Evolutionary conservation across 495 filamentous ascomycete genomes (phyloP).

Genomic region (Hypomontagnella submonticulosa): DNA sequence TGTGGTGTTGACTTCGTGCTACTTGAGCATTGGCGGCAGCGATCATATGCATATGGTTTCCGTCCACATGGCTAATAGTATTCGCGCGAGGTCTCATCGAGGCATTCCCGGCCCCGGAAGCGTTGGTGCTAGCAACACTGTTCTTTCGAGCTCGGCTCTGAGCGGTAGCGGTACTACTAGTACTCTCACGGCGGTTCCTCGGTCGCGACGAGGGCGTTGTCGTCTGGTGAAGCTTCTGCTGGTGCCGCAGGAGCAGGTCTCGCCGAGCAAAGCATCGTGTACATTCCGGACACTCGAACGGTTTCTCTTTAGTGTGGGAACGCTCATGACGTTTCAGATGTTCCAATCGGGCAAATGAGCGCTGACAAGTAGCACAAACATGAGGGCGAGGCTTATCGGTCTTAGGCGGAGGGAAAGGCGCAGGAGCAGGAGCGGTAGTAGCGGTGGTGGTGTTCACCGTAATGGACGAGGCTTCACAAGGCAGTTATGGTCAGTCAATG

Average conservation of each 20-base stretch:
- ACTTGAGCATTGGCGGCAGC: constrained; percentile 64
- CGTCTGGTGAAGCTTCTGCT: constrained; percentile 99
- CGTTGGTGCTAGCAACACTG: constrained; percentile 75
- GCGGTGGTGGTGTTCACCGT: constrained; percentile 62
- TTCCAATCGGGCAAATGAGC: constrained; percentile 94
- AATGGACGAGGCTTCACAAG: constrained; percentile 58
- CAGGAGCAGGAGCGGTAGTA: constrained; percentile 45
- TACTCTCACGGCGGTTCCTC: constrained; percentile 85
- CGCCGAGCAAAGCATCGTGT: constrained; percentile 93
- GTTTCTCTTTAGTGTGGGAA: constrained; percentile 99
- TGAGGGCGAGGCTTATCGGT: constrained; percentile 98
- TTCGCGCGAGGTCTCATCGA: constrained; percentile 91
- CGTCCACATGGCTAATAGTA: constrained; percentile 95
- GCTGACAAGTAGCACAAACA: constrained; percentile 89
- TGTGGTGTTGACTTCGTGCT: constrained; percentile 63
- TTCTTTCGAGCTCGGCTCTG: constrained; percentile 88
- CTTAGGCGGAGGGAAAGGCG: constrained; percentile 79
- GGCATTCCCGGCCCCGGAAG: constrained; percentile 58
- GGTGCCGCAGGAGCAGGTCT: constrained; percentile 91
- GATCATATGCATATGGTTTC: constrained; percentile 75
- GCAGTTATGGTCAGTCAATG: constrained; percentile 43
- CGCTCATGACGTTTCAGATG: constrained; percentile 98
- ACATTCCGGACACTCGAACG: constrained; percentile 97
- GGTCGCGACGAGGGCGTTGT: constrained; percentile 89
- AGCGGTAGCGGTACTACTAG: constrained; percentile 72